Conservation (phyloP, 164 flowering plant genomes). For the Umbellularia californica region DNA sequence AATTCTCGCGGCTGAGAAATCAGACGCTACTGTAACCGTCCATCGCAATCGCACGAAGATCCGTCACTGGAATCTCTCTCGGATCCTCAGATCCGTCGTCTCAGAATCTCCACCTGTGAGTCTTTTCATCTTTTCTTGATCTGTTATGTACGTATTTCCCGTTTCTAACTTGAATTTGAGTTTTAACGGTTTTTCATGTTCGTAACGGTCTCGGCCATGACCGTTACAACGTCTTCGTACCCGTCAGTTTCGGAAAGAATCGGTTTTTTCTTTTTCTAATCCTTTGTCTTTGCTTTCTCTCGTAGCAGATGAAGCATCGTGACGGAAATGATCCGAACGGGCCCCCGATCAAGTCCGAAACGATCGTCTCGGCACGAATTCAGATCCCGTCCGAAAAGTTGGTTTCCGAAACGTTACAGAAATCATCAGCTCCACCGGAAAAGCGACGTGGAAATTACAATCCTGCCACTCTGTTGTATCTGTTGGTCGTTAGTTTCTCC, state of each 20-base stretch:
- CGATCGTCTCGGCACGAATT: background rate
- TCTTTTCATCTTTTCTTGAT: background rate
- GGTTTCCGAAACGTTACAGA: background rate
- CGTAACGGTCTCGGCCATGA: too few relatives aligned
- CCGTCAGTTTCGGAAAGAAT: too few relatives aligned
- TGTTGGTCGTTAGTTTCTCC: slow-evolving; percentile 2
- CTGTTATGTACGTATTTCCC: too few relatives aligned
- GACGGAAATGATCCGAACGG: slow-evolving; percentile 1
- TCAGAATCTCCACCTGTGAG: background rate
- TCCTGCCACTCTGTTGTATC: background rate
- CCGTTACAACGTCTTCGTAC: too few relatives aligned
- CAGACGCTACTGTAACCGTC: background rate
- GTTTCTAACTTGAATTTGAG: background rate
- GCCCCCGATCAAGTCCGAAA: background rate
- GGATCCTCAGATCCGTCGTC: background rate
- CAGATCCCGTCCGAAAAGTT: background rate
- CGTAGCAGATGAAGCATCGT: background rate
- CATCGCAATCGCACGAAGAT: background rate
- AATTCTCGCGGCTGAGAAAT: background rate
- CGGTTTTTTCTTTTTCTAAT: too few relatives aligned
- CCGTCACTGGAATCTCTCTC: background rate
- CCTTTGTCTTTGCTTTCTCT: background rate
- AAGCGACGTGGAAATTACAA: background rate
- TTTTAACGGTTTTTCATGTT: too few relatives aligned
- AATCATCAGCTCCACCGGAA: background rate